Evolutionary conservation across 371 early-diverging fungal genomes (phyloP).

Genomic region (Mortierella sp.): DNA sequence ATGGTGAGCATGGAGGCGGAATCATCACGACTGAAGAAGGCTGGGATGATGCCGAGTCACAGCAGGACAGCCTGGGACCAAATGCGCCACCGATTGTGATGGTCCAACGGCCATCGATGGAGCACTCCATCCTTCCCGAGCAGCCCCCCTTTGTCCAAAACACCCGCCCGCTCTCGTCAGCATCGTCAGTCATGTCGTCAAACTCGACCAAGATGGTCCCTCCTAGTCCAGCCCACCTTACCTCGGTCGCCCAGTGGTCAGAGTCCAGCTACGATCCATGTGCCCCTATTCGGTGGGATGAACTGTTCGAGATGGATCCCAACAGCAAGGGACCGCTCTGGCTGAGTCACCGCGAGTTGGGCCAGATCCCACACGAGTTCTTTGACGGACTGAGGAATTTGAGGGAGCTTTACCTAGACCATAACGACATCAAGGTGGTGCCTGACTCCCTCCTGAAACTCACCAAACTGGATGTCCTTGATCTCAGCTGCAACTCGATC

Average conservation of each 20-base stretch:
- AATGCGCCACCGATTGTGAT: slow-evolving; percentile 19
- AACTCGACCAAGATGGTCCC: slow-evolving; percentile 23
- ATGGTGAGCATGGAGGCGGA: slow-evolving; percentile 24
- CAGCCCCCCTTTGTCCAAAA: slow-evolving; percentile 31
- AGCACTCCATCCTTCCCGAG: slow-evolving; percentile 34
- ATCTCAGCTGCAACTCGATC: slow-evolving; percentile 64
- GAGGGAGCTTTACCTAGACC: slow-evolving; percentile 57
- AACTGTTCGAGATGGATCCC: slow-evolving; percentile 57
- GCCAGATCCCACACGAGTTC: slow-evolving; percentile 59
- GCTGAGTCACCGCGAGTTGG: slow-evolving; percentile 45
- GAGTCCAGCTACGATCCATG: slow-evolving; percentile 56
- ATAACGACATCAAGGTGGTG: slow-evolving; percentile 57
- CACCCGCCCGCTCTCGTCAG: slow-evolving; percentile 21
- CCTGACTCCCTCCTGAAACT: slow-evolving; percentile 61
- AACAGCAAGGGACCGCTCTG: slow-evolving; percentile 55
- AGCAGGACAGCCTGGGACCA: slow-evolving; percentile 2
- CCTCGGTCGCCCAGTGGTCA: slow-evolving; percentile 48
- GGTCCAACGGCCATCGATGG: slow-evolving; percentile 43
- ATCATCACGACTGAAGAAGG: slow-evolving; percentile 29
- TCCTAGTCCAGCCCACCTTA: slow-evolving; percentile 6
- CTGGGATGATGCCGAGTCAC: slow-evolving; percentile 22
- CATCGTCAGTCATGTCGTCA: slow-evolving; percentile 25
- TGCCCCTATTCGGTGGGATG: slow-evolving; percentile 55
- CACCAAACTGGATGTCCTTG: slow-evolving; percentile 61
- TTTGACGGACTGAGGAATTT: slow-evolving; percentile 59